Percentiles rank a stretch among this genome's conserved stretches.
These are phyloP conservation scores for Aurantiochytrium sp. DNA, from an alignment of 108 stramenopile species.

Conservation along the genomic window DNA sequence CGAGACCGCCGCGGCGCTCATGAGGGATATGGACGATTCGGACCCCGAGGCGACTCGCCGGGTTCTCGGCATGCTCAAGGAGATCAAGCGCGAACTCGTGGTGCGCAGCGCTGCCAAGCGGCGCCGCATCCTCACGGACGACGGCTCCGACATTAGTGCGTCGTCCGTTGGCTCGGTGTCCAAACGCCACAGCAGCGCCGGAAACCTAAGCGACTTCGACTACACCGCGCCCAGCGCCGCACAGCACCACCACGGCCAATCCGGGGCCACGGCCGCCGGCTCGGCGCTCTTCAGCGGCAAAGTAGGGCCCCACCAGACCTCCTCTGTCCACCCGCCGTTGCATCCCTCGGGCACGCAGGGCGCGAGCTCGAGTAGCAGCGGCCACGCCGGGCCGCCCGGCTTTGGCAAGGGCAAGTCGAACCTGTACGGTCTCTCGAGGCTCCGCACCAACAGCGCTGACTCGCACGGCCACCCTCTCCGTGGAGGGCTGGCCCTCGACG, in stretches of 20 bases:
- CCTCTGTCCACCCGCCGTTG: too few species aligned
- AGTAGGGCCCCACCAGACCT: too few species aligned
- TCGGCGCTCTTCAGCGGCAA: too few species aligned
- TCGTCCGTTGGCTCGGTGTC: background rate
- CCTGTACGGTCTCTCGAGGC: too few species aligned
- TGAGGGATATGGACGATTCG: background rate
- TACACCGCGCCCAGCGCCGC: too few species aligned
- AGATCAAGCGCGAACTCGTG: background rate
- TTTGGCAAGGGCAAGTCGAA: too few species aligned
- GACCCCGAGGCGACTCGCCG: background rate
- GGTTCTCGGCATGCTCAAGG: background rate
- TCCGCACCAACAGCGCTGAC: background rate
- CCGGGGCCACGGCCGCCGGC: too few species aligned
- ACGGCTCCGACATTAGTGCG: background rate
- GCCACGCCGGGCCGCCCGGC: too few species aligned
- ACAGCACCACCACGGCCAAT: too few species aligned
- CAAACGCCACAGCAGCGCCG: background rate
- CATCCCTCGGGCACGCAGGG: too few species aligned
- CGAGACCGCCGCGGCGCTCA: background rate
- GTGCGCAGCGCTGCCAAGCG: background rate
- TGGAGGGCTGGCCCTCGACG: background rate
- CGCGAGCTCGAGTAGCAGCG: too few species aligned
- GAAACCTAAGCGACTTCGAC: background rate
- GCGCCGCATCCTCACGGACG: background rate
- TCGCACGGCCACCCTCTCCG: background rate